Evolutionary conservation across 2,329 filamentous ascomycete species (phyloP), one percentile per base, ranked within the genome.

Genomic region (Keithomyces neogunnii): DNA sequence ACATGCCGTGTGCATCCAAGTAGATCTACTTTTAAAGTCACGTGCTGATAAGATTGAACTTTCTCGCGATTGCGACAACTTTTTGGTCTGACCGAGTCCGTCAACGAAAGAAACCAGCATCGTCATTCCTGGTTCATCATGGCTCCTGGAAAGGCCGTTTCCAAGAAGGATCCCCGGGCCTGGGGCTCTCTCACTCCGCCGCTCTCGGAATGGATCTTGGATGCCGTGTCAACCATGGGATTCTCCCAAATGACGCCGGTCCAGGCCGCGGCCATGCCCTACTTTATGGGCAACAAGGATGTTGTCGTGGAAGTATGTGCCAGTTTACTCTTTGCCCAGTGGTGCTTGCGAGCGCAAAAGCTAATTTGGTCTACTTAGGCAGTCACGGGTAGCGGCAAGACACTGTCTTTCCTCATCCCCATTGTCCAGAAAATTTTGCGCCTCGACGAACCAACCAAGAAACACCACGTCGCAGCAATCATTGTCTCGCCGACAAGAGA

Each of bases 401-500:
- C 90, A 0, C 74, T 96, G 32, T 81, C 89, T 1, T 99, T 92
- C 62, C 72, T 95, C 35, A 84, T 96, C 45, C 90, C 91, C 1
- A 74, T 95, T 3, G 80, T 95, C 29, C 86, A 95, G 68, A 86
- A 88, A 59, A 75, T 97, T 45, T 73, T 97, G 53, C 84, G 86
- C 57, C 71, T 88, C 31, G 85, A 90, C 54, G 88, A 92, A 54
- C 86, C 89, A 2, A 83, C 89, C 35, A 95, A 93, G 69, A 89
- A 86, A 63, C 86, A 96, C 66, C 89, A 97, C 66, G 80, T 99
- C 53, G 88, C 86, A 53, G 89, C 88, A 57, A 93, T 99, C 56
- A 84, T 99, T 60, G 84, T 99, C 54, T 92, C 91, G 13, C 93
- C 93, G 1, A 99, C 70, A 0, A 84, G 93, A 69, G 93, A 99